Evolutionary conservation across 179 eudicot genomes (phyloP).

Genomic region (Silene noctiflora): DNA sequence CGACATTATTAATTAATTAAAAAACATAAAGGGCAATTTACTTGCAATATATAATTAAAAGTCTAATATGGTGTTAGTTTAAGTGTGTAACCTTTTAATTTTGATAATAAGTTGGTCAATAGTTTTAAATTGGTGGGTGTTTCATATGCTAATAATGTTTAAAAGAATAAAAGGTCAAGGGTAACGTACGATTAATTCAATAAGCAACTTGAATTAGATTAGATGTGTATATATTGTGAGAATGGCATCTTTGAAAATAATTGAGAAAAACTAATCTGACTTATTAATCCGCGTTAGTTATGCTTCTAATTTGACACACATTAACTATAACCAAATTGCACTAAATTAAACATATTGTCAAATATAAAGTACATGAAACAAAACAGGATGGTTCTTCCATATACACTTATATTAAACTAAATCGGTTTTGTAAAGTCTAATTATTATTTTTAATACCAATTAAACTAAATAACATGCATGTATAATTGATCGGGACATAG

Average conservation of each 20-base stretch:
- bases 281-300: background rate
- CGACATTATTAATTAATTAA: no score
- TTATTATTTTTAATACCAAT: no score
- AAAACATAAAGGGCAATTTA: no score
- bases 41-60: no score
- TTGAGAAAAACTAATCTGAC: background rate
- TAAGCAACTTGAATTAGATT: background rate
- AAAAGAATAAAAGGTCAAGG: background rate
- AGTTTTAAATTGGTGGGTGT: background rate
- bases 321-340: constrained; percentile 1
- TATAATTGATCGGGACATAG: no score
- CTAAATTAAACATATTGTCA: background rate
- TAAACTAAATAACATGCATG: no score
- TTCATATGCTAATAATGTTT: background rate
- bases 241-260: constrained; percentile 14
- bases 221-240: background rate
- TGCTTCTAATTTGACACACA: background rate
- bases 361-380: background rate
- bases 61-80: no score
- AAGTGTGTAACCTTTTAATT: no score
- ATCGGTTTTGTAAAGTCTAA: background rate
- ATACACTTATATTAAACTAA: background rate
- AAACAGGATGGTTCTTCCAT: background rate
- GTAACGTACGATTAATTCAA: background rate
- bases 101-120: background rate